These are phyloP conservation scores for Puccinia novopanici DNA, from an alignment of 1,284 basidiomycete genomes.

Conservation along the genomic window DNA sequence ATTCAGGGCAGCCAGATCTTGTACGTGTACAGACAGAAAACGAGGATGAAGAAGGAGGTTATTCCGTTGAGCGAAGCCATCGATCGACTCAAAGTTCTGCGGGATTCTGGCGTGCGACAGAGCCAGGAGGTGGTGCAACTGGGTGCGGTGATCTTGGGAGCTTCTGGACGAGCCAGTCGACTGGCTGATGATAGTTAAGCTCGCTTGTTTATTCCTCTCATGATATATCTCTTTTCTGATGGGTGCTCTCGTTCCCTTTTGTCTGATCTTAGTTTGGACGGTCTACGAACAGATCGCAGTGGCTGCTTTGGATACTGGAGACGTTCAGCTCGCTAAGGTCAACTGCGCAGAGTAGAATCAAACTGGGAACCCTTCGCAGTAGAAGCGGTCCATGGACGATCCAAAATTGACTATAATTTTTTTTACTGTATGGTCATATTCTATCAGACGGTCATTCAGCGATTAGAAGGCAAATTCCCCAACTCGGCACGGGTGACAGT, in stretches of 20 bases:
- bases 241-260: not conserved
- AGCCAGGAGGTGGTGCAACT: conserved; percentile 24
- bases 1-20: no score
- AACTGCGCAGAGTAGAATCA: conserved; percentile 57
- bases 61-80: conserved; percentile 16
- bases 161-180: conserved; percentile 10
- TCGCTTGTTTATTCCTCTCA: not conserved
- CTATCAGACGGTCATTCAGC: conserved; percentile 68
- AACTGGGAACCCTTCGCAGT: no score
- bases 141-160: conserved; percentile 18
- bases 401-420: conserved; percentile 4
- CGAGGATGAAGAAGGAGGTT: not conserved
- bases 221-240: not conserved
- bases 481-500: conserved; percentile 78
- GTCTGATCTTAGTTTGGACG: conserved; percentile 65
- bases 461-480: conserved; percentile 73
- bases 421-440: not conserved
- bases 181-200: conserved; percentile 33
- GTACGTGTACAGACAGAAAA: no score
- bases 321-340: conserved; percentile 78
- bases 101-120: conserved; percentile 27
- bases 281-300: conserved; percentile 84
- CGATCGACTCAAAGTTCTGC: conserved; percentile 26
- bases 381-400: not conserved
- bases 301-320: conserved; percentile 80